Evolutionary conservation across 805 yeast species (phyloP).

Genomic region (Suhomyces sp.): DNA sequence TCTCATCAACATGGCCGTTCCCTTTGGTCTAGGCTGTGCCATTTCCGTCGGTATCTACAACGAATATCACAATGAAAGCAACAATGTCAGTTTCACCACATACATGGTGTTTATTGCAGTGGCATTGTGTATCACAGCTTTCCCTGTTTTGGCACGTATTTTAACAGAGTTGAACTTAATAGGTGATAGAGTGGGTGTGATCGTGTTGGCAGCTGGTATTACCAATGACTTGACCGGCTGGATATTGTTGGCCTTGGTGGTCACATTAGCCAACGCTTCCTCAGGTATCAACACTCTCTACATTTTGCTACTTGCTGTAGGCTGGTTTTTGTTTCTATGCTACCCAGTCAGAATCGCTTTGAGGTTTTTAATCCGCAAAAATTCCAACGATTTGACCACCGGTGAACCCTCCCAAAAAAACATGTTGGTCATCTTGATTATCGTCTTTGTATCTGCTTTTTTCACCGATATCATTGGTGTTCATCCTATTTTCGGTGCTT

Average conservation of each 20-base stretch:
- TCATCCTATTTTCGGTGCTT: slow-evolving; percentile 85
- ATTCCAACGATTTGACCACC: slow-evolving; percentile 53
- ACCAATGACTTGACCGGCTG: slow-evolving; percentile 78
- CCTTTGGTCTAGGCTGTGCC: slow-evolving; percentile 76
- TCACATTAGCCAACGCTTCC: slow-evolving; percentile 72
- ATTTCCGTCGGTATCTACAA: slow-evolving; percentile 66
- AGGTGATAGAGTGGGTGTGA: slow-evolving; percentile 65
- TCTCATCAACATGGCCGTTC: slow-evolving; percentile 67
- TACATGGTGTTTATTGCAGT: slow-evolving; percentile 80
- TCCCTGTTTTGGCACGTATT: slow-evolving; percentile 80
- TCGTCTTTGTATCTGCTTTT: slow-evolving; percentile 66
- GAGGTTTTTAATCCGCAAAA: slow-evolving; percentile 40
- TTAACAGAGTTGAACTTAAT: slow-evolving; percentile 68
- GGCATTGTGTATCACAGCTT: slow-evolving; percentile 81
- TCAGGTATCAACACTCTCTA: slow-evolving; percentile 68
- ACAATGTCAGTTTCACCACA: slow-evolving; percentile 53
- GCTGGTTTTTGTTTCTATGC: slow-evolving; percentile 62
- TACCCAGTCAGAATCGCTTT: slow-evolving; percentile 55
- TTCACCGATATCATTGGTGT: slow-evolving; percentile 83
- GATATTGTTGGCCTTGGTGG: slow-evolving; percentile 72
- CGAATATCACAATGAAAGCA: slow-evolving; percentile 40
- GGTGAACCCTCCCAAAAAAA: slow-evolving; percentile 63
- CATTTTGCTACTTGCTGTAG: slow-evolving; percentile 61
- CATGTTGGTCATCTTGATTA: slow-evolving; percentile 50
- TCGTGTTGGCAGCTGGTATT: slow-evolving; percentile 81